Conservation (phyloP, 352 stramenopile species). For the Aphanomyces euteiches region DNA sequence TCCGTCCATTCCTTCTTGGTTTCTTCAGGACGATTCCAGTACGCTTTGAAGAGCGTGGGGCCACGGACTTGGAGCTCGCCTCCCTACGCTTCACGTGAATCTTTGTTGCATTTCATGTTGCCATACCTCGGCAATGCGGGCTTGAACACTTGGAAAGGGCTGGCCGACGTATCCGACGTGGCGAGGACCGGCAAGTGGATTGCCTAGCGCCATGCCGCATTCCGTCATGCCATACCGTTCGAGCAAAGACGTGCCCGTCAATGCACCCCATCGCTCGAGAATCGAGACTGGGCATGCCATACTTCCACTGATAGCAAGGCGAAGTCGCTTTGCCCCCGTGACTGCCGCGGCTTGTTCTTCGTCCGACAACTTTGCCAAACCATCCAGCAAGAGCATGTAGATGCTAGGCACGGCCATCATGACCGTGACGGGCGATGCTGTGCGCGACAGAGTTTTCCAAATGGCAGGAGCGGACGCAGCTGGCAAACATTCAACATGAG, state of each 20-base stretch:
- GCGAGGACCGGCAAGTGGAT: conserved; percentile 64
- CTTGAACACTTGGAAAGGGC: conserved; percentile 75
- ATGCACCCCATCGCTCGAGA: conserved; percentile 65
- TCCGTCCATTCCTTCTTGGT: conserved; percentile 82
- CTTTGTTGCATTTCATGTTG: not conserved
- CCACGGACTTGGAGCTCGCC: conserved; percentile 80
- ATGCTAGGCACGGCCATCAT: conserved; percentile 84
- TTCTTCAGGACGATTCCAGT: conserved; percentile 78
- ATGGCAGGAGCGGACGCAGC: not conserved
- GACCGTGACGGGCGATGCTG: conserved; percentile 46
- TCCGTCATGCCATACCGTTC: conserved; percentile 92
- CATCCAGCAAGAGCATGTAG: conserved; percentile 86
- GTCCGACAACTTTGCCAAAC: conserved; percentile 40
- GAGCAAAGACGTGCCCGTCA: conserved; percentile 82
- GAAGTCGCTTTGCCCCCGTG: conserved; percentile 32
- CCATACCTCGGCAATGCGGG: conserved; percentile 61
- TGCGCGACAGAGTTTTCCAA: conserved; percentile 13
- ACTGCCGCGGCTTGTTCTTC: not conserved
- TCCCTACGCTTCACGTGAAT: conserved; percentile 34
- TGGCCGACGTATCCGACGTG: conserved; percentile 81
- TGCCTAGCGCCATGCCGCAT: conserved; percentile 88
- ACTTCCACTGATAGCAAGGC: conserved; percentile 70
- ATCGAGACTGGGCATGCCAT: conserved; percentile 83
- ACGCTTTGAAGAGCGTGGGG: conserved; percentile 78
- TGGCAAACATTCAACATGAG: conserved; percentile 8